Conservation (phyloP, 2,329 filamentous ascomycete species). For the Phaeosphaeriaceae sp. region DNA sequence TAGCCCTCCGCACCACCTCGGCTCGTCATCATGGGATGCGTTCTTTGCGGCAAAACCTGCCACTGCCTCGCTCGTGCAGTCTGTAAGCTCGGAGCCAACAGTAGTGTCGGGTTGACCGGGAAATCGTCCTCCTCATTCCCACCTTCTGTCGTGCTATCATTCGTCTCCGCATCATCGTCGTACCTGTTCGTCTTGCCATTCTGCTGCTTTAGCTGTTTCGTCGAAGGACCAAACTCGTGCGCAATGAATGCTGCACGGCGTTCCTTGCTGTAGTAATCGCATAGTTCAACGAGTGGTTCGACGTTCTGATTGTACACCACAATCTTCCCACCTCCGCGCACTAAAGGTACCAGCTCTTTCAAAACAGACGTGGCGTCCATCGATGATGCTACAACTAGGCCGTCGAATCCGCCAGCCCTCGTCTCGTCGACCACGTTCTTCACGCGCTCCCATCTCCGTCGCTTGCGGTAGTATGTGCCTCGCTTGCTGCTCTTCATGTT, state of each 20-base stretch:
- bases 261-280: conserved; percentile 84
- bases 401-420: conserved; percentile 78
- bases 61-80: conserved; percentile 79
- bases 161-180: conserved; percentile 23
- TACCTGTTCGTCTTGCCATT: conserved; percentile 27
- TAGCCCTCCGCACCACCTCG: conserved; percentile 89
- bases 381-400: conserved; percentile 78
- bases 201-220: conserved; percentile 18
- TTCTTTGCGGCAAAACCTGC: conserved; percentile 91
- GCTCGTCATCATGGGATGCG: conserved; percentile 92
- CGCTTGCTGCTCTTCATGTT: conserved; percentile 82
- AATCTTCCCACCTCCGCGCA: conserved; percentile 82
- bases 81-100: conserved; percentile 82
- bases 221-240: conserved; percentile 28
- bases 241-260: conserved; percentile 72
- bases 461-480: conserved; percentile 87
- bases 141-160: conserved; percentile 18
- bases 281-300: conserved; percentile 78
- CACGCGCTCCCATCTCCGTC: conserved; percentile 78
- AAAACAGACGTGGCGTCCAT: conserved; percentile 84
- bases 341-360: conserved; percentile 76
- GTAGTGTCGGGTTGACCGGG: conserved; percentile 82
- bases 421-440: conserved; percentile 77
- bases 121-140: conserved; percentile 67
- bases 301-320: conserved; percentile 84